Evolutionary conservation across 2,329 filamentous ascomycete species (phyloP).

Genomic region (Epichloe festucae): DNA sequence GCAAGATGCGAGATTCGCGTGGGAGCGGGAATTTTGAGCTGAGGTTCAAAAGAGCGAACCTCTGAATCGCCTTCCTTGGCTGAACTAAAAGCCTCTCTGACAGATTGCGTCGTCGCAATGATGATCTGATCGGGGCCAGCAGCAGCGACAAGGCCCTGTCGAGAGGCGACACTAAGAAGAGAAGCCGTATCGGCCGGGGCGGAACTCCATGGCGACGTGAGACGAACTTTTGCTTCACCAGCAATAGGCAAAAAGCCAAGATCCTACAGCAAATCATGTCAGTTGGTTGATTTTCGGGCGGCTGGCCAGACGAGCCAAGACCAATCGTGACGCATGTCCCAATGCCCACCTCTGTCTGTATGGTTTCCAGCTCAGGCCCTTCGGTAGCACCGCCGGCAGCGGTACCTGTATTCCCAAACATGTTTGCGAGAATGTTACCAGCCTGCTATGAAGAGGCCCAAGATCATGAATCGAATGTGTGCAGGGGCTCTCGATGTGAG

Average conservation of each 20-base stretch:
- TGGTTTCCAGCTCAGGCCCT: conserved; percentile 60
- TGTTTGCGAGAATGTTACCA: conserved; percentile 29
- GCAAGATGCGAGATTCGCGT: conserved; percentile 74
- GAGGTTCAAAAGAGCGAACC: conserved; percentile 57
- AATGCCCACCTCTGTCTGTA: conserved; percentile 61
- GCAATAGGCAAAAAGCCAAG: conserved; percentile 72
- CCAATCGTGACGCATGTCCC: not conserved
- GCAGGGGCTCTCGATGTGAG: not conserved
- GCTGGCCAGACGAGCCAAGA: not conserved
- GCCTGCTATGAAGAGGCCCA: conserved; percentile 14
- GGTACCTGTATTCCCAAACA: conserved; percentile 43
- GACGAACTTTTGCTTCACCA: conserved; percentile 69
- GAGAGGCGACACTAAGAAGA: conserved; percentile 71
- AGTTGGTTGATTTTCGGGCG: not conserved
- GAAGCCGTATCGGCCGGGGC: conserved; percentile 67
- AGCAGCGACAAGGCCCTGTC: conserved; percentile 70
- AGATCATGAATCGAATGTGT: conserved; percentile 13
- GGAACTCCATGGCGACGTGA: conserved; percentile 67
- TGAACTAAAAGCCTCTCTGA: conserved; percentile 61
- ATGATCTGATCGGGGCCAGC: conserved; percentile 71
- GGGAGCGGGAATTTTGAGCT: conserved; percentile 59
- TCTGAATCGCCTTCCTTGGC: conserved; percentile 49
- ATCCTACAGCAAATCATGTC: conserved; percentile 29
- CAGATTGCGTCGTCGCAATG: conserved; percentile 61
- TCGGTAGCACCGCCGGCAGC: conserved; percentile 27